A percentile compares a stretch with the other conserved stretches of the same genome.
These are phyloP conservation scores for Aspergillus texensis DNA, from an alignment of 2,329 filamentous ascomycete species.

Conservation along the genomic window DNA sequence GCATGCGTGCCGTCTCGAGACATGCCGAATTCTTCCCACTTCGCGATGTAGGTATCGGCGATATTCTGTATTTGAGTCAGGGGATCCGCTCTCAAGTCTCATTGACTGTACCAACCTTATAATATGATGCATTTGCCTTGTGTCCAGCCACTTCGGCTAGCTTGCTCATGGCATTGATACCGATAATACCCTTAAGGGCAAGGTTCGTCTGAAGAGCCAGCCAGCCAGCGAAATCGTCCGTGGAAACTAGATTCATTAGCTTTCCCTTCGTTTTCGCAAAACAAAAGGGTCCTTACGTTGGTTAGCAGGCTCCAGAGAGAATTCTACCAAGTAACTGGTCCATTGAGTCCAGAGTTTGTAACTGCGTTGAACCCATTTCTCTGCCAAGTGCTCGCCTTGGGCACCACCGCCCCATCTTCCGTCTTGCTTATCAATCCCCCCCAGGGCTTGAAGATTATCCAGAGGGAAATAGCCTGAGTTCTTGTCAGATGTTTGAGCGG, in stretches of 20 bases:
- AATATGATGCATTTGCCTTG: constrained; percentile 58
- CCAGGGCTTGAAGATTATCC: constrained; percentile 49
- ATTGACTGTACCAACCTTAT: constrained; percentile 45
- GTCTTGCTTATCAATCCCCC: constrained; percentile 63
- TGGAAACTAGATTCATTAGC: constrained; percentile 60
- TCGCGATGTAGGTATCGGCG: constrained; percentile 66
- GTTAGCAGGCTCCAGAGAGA: constrained; percentile 71
- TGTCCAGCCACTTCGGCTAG: constrained; percentile 66
- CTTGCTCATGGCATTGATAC: constrained; percentile 75
- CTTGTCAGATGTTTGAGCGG: constrained; percentile 24
- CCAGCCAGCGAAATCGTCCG: constrained; percentile 81
- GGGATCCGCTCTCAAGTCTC: neutral
- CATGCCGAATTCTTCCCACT: constrained; percentile 73
- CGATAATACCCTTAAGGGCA: constrained; percentile 81
- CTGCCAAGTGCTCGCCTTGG: constrained; percentile 59
- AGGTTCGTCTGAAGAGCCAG: constrained; percentile 79
- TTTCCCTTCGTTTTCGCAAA: neutral
- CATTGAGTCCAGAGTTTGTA: constrained; percentile 76
- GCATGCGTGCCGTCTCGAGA: constrained; percentile 71
- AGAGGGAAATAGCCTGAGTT: constrained; percentile 50
- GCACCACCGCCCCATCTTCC: constrained; percentile 59
- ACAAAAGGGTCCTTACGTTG: constrained; percentile 54
- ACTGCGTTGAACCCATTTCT: constrained; percentile 68
- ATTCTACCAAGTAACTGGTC: constrained; percentile 77
- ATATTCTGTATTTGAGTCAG: constrained; percentile 49